Evolutionary conservation across 139 green algal species (phyloP).

Genomic region (Parachlorella kessleri): DNA sequence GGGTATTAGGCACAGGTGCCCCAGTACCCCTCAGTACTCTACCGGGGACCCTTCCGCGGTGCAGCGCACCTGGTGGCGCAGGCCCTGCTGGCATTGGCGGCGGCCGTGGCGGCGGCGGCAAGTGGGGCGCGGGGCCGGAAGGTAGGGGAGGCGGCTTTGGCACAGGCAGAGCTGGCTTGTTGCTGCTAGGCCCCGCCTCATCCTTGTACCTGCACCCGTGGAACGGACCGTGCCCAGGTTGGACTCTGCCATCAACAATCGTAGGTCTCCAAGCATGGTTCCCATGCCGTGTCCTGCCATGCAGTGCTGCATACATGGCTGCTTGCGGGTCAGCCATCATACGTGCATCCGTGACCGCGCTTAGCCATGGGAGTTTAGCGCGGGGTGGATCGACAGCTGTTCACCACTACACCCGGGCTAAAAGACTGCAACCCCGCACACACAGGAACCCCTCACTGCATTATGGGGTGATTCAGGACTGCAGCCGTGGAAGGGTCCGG

Average conservation of each 20-base stretch:
- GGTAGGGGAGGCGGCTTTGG: constrained; percentile 70
- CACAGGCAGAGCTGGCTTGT: constrained; percentile 50
- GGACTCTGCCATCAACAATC: background rate
- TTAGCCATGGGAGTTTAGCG: too few species aligned
- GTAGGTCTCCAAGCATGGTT: background rate
- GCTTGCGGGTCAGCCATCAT: background rate
- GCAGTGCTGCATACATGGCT: background rate
- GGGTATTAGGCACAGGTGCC: too few species aligned
- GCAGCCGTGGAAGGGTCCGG: too few species aligned
- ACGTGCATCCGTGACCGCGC: too few species aligned
- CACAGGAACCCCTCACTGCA: too few species aligned
- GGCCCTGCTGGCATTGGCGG: constrained; percentile 40
- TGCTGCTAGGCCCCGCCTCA: background rate
- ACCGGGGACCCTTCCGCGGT: too few species aligned
- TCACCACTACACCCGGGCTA: too few species aligned
- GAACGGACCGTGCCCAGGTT: background rate
- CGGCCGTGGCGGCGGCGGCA: constrained; percentile 29
- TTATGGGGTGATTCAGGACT: too few species aligned
- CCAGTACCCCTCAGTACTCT: too few species aligned
- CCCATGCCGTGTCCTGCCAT: background rate
- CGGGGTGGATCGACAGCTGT: too few species aligned
- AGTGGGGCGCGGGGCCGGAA: constrained; percentile 45
- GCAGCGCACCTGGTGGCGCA: background rate
- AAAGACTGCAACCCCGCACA: too few species aligned
- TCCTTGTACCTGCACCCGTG: constrained; percentile 22